Base-by-base conservation (phyloP, 371 early-diverging fungal genomes). In the Circinella minor region DNA sequence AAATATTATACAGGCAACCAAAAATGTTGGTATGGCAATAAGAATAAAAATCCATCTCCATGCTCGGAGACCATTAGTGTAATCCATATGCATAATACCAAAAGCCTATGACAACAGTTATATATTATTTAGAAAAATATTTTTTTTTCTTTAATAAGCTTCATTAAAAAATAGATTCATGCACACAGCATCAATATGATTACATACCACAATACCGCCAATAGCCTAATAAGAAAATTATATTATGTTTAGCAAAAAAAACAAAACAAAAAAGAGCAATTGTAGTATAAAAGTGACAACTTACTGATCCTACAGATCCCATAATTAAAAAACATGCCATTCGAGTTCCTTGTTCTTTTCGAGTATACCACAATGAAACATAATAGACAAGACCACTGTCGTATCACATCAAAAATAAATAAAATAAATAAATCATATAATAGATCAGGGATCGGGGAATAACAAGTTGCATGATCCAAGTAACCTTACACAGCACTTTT, bases 1-100 rank as follows among this genome's bases (percentile, higher is more conserved):
- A 63, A 77, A 91, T 27, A 88, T 75, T 4, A 81, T 66, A 46
- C 88, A 48, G 4, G 92, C 86, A 55, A 91, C 77, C 1, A 90
- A 43, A 4, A 91, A 74, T 0, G 94, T 88, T 4, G 89, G 88
- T 43, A 92, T 62, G 11, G 94, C 93, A 68, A 92, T 91, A 54
- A 93, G 79, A 36, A 93, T 85, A 70, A 93, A 93, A 57, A 93
- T 86, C 89, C 88, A 88, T 67, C 87, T 86, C 68, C 90, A 90
- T 0, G 83, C 89, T 66, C 68, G 65, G 1, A 88, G 72, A 36
- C 76, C 74, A n/a, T 43, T 63, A 39, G 77, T 13, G 27, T 89
- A 88, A 51, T 89, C 81, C 81, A 92, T 86, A 54, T 84, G 79
- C 67, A 77, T 73, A 63, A 90, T 85, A 38, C 81, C 87, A 69